Base-by-base conservation (phyloP, 768 basidiomycete genomes). In the Lactifluus pinguis region DNA sequence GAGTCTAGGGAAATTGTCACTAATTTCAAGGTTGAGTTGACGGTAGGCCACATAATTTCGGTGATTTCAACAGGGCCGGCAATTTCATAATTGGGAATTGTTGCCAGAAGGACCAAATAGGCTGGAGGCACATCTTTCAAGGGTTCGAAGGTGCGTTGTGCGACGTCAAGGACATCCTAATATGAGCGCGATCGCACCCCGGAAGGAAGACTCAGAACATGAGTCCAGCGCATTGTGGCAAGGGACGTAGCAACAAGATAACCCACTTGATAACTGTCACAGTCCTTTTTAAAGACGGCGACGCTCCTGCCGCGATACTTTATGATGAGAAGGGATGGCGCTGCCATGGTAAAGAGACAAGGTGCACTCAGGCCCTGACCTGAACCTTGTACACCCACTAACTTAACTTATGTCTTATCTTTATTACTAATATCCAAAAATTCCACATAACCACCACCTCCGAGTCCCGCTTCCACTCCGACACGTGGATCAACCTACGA, bases 1-100 rank as follows among this genome's bases (percentile, higher is more conserved):
- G 55, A 49, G 39, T 48, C 30, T 5, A 53, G 19, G 21, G 21
- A 15, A 42, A 61, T 48, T n/a, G 51, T 61, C n/a, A 61, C 55
- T 2, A 45, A 21, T 10, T 41, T 29, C 1, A 57, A 29, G 15
- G 19, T 17, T 1, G 3, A 3, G 29, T 45, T 11, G 25, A 61
- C 38, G 7, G 11, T 2, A 11, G 44, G 25, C 60, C 60, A 61
- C 29, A 48, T 34, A 1, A 53, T 38, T 3, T 15, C 30, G 1
- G 30, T 39, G n/a, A 61, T 29, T 42, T 61, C 50, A 10, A 61
- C 60, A 15, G 32, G 5, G 55, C 15, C 55, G 2, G 34, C 7
- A 6, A 32, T 29, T 0, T 38, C 36, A 48, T 45, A 41, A 41
- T 36, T 50, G 4, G 55, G 55, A 11, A 57, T 49, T 3, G 13